Conservation (phyloP, 208 protist genomes). For the Trypanosoma vivax region DNA sequence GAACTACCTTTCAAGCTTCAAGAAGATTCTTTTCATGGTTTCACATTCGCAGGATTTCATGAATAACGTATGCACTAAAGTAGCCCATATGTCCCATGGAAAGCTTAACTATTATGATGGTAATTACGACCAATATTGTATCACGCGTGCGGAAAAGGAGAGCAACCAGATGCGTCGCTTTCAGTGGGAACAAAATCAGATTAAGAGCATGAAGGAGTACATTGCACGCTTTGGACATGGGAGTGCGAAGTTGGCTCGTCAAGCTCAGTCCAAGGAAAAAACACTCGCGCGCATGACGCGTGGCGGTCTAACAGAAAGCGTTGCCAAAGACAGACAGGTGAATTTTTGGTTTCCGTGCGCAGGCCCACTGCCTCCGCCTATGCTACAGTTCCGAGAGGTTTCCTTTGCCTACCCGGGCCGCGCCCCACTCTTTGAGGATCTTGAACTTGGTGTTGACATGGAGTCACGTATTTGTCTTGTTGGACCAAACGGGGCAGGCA, state of each 20-base stretch:
- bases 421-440: slow-evolving; percentile 79
- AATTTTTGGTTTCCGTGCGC: slow-evolving; percentile 85
- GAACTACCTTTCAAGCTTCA: slow-evolving; percentile 91
- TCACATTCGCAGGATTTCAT: slow-evolving; percentile 97
- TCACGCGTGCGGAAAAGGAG: slow-evolving; percentile 89
- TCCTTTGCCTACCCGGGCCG: slow-evolving; percentile 87
- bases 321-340: slow-evolving; percentile 70
- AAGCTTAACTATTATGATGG: slow-evolving; percentile 89
- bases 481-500: slow-evolving; percentile 96
- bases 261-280: slow-evolving; percentile 94
- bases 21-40: slow-evolving; percentile 92
- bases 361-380: slow-evolving; percentile 81
- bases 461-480: slow-evolving; percentile 94
- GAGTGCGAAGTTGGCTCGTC: slow-evolving; percentile 91
- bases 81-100: slow-evolving; percentile 88
- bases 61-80: slow-evolving; percentile 96
- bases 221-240: slow-evolving; percentile 95
- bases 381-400: slow-evolving; percentile 93
- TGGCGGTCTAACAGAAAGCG: slow-evolving; percentile 91
- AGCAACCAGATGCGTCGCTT: slow-evolving; percentile 95
- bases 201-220: slow-evolving; percentile 96
- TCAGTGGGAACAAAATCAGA: slow-evolving; percentile 95
- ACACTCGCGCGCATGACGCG: slow-evolving; percentile 91
- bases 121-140: slow-evolving; percentile 95
- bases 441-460: slow-evolving; percentile 94